phyloP scores from a whole-genome alignment of 1,284 basidiomycete species.

The Waitea zeae region DNA sequence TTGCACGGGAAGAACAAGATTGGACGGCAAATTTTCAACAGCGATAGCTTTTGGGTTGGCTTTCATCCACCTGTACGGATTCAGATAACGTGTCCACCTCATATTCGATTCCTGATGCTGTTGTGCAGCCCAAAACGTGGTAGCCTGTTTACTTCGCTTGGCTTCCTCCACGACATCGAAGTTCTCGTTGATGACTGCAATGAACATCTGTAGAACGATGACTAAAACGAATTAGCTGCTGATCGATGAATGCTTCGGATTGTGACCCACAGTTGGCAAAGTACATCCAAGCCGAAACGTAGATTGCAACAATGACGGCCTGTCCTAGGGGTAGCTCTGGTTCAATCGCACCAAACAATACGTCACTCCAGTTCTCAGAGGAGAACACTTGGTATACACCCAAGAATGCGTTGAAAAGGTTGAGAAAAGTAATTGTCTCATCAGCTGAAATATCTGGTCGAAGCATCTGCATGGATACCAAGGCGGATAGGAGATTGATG shows the following conservation, averaged over 20 bases:
- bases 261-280: slow-evolving; percentile 74
- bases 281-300: slow-evolving; percentile 77
- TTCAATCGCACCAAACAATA: slow-evolving; percentile 56
- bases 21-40: slow-evolving; percentile 54
- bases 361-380: slow-evolving; percentile 86
- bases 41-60: slow-evolving; percentile 59
- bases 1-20: slow-evolving; percentile 60
- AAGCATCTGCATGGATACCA: slow-evolving; percentile 61
- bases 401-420: slow-evolving; percentile 79
- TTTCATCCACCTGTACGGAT: slow-evolving; percentile 78
- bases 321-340: slow-evolving; percentile 59
- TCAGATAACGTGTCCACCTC: slow-evolving; percentile 63
- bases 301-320: slow-evolving; percentile 56
- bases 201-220: slow-evolving; percentile 95
- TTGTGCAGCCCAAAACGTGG: slow-evolving; percentile 41
- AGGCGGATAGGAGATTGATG: slow-evolving; percentile 76
- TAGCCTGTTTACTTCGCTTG: slow-evolving; percentile 74
- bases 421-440: slow-evolving; percentile 66
- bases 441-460: slow-evolving; percentile 60
- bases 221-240: slow-evolving; percentile 26
- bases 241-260: neutral
- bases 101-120: slow-evolving; percentile 32
- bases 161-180: slow-evolving; percentile 87
- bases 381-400: slow-evolving; percentile 89
- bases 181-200: slow-evolving; percentile 97